A percentile compares a stretch with the other conserved stretches of the same genome.
These are phyloP conservation scores for Fonsecaea multimorphosa DNA, from an alignment of 2,329 filamentous ascomycete genomes.

Conservation along the genomic window DNA sequence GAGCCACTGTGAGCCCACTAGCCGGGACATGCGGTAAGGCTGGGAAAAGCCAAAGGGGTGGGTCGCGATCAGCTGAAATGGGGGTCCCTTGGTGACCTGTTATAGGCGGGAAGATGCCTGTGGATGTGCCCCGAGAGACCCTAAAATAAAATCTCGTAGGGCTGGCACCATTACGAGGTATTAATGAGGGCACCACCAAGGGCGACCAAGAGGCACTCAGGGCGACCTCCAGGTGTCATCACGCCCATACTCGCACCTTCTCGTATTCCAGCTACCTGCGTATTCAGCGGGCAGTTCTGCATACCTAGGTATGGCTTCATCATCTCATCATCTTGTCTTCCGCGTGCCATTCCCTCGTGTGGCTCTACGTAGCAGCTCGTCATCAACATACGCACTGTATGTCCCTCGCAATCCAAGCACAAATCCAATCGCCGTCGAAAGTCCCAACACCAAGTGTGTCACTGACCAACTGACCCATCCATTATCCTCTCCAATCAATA, in stretches of 20 bases:
- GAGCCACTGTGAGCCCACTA: not conserved
- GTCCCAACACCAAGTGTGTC: conserved; percentile 26
- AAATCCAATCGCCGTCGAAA: conserved; percentile 17
- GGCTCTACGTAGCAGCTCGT: conserved; percentile 6
- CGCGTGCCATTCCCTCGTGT: not conserved
- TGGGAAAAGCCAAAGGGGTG: not conserved
- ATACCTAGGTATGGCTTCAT: not conserved
- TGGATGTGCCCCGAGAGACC: not conserved
- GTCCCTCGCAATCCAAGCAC: conserved; percentile 25
- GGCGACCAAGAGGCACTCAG: too few relatives aligned
- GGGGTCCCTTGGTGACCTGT: not conserved
- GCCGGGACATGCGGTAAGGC: conserved; percentile 5
- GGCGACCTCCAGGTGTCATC: too few relatives aligned
- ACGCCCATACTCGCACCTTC: too few relatives aligned
- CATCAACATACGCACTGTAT: conserved; percentile 26
- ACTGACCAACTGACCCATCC: conserved; percentile 27
- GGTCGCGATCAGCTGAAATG: conserved; percentile 9
- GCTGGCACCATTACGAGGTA: not conserved
- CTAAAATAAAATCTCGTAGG: conserved; percentile 8
- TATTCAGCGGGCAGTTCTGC: too few relatives aligned
- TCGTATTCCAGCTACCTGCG: not conserved
- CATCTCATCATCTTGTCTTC: conserved; percentile 6
- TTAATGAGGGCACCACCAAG: too few relatives aligned
- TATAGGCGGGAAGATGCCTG: conserved; percentile 13
- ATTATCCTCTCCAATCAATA: conserved; percentile 27